These are phyloP conservation scores for Plasmodium adleri DNA, from an alignment of 169 alveolate genomes.

Conservation along the genomic window DNA sequence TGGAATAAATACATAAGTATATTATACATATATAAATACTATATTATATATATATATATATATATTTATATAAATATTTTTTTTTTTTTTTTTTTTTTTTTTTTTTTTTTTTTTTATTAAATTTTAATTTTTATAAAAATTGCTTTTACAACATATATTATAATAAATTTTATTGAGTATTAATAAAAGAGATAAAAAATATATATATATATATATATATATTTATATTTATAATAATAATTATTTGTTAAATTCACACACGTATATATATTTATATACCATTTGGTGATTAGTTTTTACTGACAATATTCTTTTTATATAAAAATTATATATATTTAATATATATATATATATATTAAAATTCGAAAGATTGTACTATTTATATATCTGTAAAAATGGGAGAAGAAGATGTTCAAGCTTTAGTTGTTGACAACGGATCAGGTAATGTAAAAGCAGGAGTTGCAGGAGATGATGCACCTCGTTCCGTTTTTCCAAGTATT, in stretches of 20 bases:
- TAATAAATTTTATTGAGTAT: conserved; percentile 2
- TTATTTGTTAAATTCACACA: no score
- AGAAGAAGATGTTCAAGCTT: conserved; percentile 88
- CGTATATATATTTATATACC: background rate
- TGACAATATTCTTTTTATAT: no score
- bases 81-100: conserved; percentile 10
- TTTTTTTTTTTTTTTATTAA: conserved; percentile 24
- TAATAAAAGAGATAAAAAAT: conserved; percentile 1
- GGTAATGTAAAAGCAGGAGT: conserved; percentile 99
- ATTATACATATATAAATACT: conserved; percentile 1
- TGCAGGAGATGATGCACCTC: conserved; percentile 99
- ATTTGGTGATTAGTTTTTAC: no score
- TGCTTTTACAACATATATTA: conserved; percentile 28
- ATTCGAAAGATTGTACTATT: conserved; percentile 4
- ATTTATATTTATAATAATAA: background rate
- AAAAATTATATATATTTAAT: background rate
- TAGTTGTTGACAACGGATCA: conserved; percentile 99
- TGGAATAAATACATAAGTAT: no score
- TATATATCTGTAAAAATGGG: conserved; percentile 48
- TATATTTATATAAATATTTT: conserved; percentile 4
- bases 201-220: background rate
- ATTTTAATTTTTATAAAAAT: conserved; percentile 31
- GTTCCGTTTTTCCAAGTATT: conserved; percentile 98
- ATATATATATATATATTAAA: conserved; percentile 2
- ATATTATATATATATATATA: conserved; percentile 23